Conservation (phyloP, 768 basidiomycete species). For the Phanerodontia chrysosporium region DNA sequence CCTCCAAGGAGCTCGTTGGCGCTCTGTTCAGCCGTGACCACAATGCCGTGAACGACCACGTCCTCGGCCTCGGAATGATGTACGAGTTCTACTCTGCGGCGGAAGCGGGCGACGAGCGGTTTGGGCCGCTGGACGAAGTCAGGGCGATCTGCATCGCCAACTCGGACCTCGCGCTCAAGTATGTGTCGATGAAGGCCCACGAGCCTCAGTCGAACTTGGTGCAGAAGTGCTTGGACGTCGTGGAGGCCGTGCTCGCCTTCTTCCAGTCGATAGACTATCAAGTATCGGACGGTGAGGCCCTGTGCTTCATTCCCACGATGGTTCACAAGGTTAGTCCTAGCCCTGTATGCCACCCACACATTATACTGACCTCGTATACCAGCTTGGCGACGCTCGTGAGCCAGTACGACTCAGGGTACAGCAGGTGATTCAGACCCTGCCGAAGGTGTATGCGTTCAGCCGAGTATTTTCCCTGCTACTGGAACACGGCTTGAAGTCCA, state of each 20-base stretch:
- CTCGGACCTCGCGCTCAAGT: conserved; percentile 90
- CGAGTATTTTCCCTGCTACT: conserved; percentile 85
- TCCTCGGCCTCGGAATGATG: conserved; percentile 69
- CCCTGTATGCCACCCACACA: neutral
- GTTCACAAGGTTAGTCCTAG: conserved; percentile 69
- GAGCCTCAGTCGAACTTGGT: conserved; percentile 89
- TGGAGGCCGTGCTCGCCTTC: conserved; percentile 75
- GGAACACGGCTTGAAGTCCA: conserved; percentile 85
- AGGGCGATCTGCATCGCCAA: conserved; percentile 75
- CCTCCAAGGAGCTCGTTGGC: conserved; percentile 68
- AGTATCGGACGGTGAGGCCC: conserved; percentile 80
- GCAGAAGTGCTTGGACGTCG: conserved; percentile 83
- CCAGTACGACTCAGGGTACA: conserved; percentile 75
- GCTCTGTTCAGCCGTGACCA: conserved; percentile 94
- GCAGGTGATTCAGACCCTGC: conserved; percentile 78
- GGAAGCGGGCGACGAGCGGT: conserved; percentile 51
- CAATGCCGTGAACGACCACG: conserved; percentile 88
- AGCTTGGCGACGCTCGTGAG: conserved; percentile 94
- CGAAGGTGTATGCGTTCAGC: conserved; percentile 91
- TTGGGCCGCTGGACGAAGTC: conserved; percentile 42
- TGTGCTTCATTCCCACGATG: conserved; percentile 85
- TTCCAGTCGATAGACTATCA: conserved; percentile 71
- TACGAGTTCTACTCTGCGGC: conserved; percentile 70
- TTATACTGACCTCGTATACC: conserved; percentile 1
- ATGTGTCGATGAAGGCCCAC: conserved; percentile 83